Conservation (phyloP, 2,329 filamentous ascomycete genomes). For the Pochonia chlamydosporia region DNA sequence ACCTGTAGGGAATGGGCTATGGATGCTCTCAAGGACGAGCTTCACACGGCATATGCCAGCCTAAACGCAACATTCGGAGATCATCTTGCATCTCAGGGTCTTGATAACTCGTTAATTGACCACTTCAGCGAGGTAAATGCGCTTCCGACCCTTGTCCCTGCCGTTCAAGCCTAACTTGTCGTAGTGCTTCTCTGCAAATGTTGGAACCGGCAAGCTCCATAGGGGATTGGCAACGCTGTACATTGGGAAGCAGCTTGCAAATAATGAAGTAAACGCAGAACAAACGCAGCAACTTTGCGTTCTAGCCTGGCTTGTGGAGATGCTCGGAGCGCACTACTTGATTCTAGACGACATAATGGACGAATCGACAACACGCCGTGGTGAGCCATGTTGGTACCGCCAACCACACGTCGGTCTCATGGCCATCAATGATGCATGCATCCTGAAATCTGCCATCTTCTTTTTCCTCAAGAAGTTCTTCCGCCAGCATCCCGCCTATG, state of each 20-base stretch:
- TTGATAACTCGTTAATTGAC: not conserved
- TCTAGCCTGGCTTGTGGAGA: conserved; percentile 94
- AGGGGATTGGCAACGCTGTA: not conserved
- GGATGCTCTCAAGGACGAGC: not conserved
- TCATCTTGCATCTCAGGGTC: not conserved
- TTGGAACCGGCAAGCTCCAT: not conserved
- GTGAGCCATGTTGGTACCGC: conserved; percentile 93
- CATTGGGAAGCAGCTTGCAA: not conserved
- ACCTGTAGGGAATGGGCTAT: too few species aligned
- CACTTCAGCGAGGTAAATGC: not conserved
- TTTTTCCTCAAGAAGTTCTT: conserved; percentile 89
- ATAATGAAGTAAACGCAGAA: conserved; percentile 40
- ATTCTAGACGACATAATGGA: conserved; percentile 99
- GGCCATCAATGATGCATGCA: conserved; percentile 96
- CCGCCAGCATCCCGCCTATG: conserved; percentile 76
- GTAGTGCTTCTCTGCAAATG: not conserved
- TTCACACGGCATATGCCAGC: not conserved
- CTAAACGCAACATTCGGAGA: not conserved
- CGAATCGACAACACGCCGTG: conserved; percentile 83
- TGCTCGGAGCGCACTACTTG: conserved; percentile 97
- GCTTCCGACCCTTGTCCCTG: too few species aligned
- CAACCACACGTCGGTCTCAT: conserved; percentile 84
- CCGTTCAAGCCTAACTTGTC: not conserved
- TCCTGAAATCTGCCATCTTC: conserved; percentile 89
- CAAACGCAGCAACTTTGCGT: conserved; percentile 84